Evolutionary conservation across 306 rosid species (phyloP), one percentile per base, ranked within the genome.

Genomic region (Lathyrus aphaca): DNA sequence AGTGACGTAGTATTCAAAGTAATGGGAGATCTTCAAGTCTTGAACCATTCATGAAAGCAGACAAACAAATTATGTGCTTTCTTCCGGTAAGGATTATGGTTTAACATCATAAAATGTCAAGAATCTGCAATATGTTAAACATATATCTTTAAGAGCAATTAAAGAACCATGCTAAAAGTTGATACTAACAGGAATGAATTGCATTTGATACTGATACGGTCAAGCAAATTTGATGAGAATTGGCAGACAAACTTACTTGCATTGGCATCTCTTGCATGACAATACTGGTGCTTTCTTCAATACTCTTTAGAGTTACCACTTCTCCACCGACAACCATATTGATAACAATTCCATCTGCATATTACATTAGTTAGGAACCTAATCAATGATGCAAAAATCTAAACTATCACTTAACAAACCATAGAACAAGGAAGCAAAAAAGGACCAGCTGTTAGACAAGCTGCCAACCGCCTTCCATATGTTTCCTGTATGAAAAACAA

Each of bases 271-370:
- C 96, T 73, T 85, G 92, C 79, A 95, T 84, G 80, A 89, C 75
- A 68, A 87, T 83, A 72, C 75, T 68, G 79, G 84, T 87, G 79
- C 87, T 86, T 80, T 91, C 99, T 87, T 91, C 99, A 13, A 89
- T 61, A 83, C 75, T 80, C 74, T 84, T 87, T 63, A 95, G 87
- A 18, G 81, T 89, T 29, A 87, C 92, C 45, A 95, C 95, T 85
- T 91, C 99, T 15, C 96, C 97, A 57, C 99, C 90, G 48, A 84
- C 91, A 49, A 94, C 97, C 99, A 89, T 91, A 74, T 89, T 95
- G 88, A 89, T 95, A 45, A 89, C 87, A 74, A 89, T 75, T 74
- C 97, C 99, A 79, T 95, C 97, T 94, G 79, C 83, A 82, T 44
- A 78, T 43, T 70, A 70, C 48, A 78, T 43, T 70, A 70, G 40